Evolutionary conservation across 805 yeast species (phyloP), one percentile per base, ranked within the genome.

Genomic region (Cephaloascus albidus): DNA sequence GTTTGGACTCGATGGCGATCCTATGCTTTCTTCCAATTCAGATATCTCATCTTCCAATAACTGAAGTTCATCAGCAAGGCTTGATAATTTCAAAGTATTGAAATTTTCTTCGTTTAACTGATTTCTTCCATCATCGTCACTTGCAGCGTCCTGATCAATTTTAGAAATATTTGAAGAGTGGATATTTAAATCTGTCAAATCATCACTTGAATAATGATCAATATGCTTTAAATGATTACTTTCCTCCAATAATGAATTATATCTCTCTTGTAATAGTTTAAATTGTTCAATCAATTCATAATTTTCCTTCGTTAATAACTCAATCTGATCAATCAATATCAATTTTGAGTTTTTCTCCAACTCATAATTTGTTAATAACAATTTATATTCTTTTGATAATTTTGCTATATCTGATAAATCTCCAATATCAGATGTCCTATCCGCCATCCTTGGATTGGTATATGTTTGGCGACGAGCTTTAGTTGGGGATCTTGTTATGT

Each of bases 291-390:
- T 23, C 28, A 23, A 23, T 23, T 23, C 12, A 6, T 8, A 16
- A 15, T 45, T 51, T 39, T 68, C 66, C 38, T 60, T 63, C 35
- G 70, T 64, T 43, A 74, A 55, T 45, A 58, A 55, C 48, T 75
- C 81, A 34, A 75, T 60, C 53, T 75, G 78, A 47, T 74, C 79
- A 36, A 75, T 71, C 38, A 75, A 68, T 36, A 70, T 57, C 42
- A 68, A 60, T 46, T 73, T 73, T 32, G 77, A 72, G 47, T 66
- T 72, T 36, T 65, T 63, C 47, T 75, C 81, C 18, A 75, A 55
- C 45, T 75, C 80, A 45, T 62, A 66, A 45, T 75, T 74, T 39
- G 69, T 64, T 47, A 69, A 68, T 17, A 75, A 55, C 2, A 70
- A 63, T 38, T 58, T 58, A 46, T 48, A 63, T 35, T 64, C 65